Evolutionary conservation across 1,284 basidiomycete species (phyloP).

Genomic region (Boletus semigastroideus): DNA sequence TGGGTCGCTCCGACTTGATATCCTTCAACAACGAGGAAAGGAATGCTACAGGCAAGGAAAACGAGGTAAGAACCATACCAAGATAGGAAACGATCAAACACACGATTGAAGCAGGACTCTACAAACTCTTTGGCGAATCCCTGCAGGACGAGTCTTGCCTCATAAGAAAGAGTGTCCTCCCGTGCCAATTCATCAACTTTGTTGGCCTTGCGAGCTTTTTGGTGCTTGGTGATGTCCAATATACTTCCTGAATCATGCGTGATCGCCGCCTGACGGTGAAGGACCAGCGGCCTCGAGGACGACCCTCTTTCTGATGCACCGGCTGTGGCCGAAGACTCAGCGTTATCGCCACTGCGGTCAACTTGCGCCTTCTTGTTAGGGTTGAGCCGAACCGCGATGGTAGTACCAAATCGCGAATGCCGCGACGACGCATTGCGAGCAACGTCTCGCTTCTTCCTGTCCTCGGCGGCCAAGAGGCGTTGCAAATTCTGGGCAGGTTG

Average conservation of each 20-base stretch:
- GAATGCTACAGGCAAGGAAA: slow-evolving; percentile 57
- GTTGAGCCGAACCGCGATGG: slow-evolving; percentile 75
- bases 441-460: slow-evolving; percentile 55
- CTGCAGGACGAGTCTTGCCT: slow-evolving; percentile 70
- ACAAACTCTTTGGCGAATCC: slow-evolving; percentile 71
- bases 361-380: slow-evolving; percentile 44
- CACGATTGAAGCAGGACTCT: slow-evolving; percentile 84
- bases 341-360: slow-evolving; percentile 32
- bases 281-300: slow-evolving; percentile 54
- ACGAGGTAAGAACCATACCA: slow-evolving; percentile 10
- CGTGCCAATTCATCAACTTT: slow-evolving; percentile 73
- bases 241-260: slow-evolving; percentile 71
- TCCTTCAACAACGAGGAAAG: slow-evolving; percentile 84
- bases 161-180: slow-evolving; percentile 70
- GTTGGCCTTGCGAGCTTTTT: slow-evolving; percentile 58
- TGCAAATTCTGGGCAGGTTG: slow-evolving; percentile 69
- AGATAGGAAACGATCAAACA: slow-evolving; percentile 32
- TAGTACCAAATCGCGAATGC: slow-evolving; percentile 93
- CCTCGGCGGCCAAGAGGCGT: slow-evolving; percentile 72
- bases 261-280: slow-evolving; percentile 85
- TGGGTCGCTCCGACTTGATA: slow-evolving; percentile 86
- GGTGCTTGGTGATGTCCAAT: slow-evolving; percentile 78
- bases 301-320: slow-evolving; percentile 26
- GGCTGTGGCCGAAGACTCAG: slow-evolving; percentile 32
- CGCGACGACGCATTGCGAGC: slow-evolving; percentile 70